phyloP scores from a whole-genome alignment of 805 yeast species.

The Vanderwaltozyma yarrowii region DNA sequence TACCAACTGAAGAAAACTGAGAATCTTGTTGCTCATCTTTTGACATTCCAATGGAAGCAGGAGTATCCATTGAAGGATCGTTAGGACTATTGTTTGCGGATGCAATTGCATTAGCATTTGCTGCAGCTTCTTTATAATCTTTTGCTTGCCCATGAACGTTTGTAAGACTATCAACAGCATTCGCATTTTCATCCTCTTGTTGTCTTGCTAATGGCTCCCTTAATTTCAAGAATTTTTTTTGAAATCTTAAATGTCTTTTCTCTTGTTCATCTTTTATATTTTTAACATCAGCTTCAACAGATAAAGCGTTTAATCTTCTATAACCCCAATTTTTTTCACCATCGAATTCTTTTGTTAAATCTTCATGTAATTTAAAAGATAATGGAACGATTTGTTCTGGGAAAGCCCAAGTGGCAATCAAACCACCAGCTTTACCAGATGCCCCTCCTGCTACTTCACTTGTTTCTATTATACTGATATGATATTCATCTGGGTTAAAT shows the following conservation, averaged over 20 bases:
- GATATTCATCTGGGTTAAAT: conserved; percentile 62
- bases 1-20: not conserved
- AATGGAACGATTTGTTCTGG: conserved; percentile 90
- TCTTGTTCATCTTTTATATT: conserved; percentile 3
- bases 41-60: not conserved
- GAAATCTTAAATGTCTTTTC: conserved; percentile 1
- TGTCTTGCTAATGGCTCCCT: not conserved
- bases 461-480: conserved; percentile 78
- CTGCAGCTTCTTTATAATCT: no score
- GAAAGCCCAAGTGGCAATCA: conserved; percentile 91
- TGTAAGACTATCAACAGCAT: not conserved
- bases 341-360: conserved; percentile 62
- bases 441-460: conserved; percentile 97
- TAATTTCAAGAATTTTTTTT: not conserved
- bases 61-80: not conserved
- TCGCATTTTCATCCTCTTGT: not conserved
- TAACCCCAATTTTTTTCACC: conserved; percentile 91
- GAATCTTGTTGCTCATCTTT: not conserved
- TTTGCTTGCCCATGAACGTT: conserved; percentile 3
- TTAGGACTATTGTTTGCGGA: not conserved
- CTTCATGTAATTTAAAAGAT: conserved; percentile 76
- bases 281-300: conserved; percentile 72
- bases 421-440: conserved; percentile 94
- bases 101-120: not conserved
- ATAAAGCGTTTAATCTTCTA: conserved; percentile 79